A percentile compares a stretch with the other conserved stretches of the same genome.
phyloP scores from a whole-genome alignment of 2,329 filamentous ascomycete species.

The Arthroderma sp. region DNA sequence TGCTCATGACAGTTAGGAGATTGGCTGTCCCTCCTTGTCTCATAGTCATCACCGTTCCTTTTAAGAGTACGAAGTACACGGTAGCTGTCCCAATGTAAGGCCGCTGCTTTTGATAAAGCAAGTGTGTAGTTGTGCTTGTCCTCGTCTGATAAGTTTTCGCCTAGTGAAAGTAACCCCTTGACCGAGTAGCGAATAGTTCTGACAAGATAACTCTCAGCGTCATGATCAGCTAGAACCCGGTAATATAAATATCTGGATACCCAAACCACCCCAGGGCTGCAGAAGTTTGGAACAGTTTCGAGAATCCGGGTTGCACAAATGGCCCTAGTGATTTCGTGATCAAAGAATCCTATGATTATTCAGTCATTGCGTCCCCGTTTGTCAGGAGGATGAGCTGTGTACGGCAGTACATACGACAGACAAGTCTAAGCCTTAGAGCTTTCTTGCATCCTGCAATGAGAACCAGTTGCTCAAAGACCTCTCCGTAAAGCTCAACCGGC shows the following conservation, averaged over 20 bases:
- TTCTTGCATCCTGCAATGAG: too few relatives aligned
- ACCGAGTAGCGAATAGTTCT: neutral
- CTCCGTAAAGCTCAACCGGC: too few relatives aligned
- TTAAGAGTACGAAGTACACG: neutral
- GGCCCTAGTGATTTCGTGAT: constrained; percentile 1
- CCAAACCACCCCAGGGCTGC: neutral
- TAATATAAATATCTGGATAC: neutral
- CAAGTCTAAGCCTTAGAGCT: constrained; percentile 1
- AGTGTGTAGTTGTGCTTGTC: neutral
- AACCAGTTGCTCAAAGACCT: too few relatives aligned
- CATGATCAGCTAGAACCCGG: neutral
- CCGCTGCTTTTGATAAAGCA: neutral
- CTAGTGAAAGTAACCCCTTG: neutral
- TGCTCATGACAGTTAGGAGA: neutral
- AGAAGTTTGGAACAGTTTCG: neutral
- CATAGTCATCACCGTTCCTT: neutral
- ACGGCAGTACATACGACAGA: neutral
- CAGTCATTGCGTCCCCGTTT: neutral
- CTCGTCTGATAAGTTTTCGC: neutral
- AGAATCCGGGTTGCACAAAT: neutral
- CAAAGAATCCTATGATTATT: neutral
- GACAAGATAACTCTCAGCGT: neutral
- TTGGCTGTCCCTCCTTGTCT: neutral
- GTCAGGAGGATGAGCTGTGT: neutral
- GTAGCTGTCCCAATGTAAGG: neutral